Evolutionary conservation across 2,329 filamentous ascomycete genomes (phyloP), one percentile per base, ranked within the genome.

Genomic region (Periconia digitata): DNA sequence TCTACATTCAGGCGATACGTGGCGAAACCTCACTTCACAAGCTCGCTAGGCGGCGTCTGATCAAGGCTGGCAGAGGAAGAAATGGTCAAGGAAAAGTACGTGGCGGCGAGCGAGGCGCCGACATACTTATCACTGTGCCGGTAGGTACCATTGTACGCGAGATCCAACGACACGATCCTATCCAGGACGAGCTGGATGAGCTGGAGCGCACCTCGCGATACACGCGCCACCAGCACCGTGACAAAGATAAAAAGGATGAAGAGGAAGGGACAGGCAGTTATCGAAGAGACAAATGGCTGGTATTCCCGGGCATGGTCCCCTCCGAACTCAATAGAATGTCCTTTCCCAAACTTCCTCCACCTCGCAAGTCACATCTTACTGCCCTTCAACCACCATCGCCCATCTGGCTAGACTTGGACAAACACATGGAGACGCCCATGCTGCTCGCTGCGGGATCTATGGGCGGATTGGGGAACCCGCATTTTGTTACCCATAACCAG

Each of bases 21-120:
- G 90, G 91, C 50, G 89, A 97, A 72, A 97, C 91, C 0, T 96
- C 90, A 44, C 75, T 99, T 52, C 92, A 97, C 74, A 97, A 96
- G 74, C 79, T 99, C 8, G 87, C 90, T 1, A 81, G 92, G 35
- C 79, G 86, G 58, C 85, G 89, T 2, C 82, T 90, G 46, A 72
- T 92, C 43, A 86, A 87, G 49, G 90, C 89, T 0, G 86, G 85
- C 1, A 78, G 85, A 56, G 90, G 90, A n/a, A 87, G 81, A 67
- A 86, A 89, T 62, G 90, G 90, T 0, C 85, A 89, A 65, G 90
- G 90, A 29, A 89, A 85, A 57, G 80, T 81, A 45, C 81, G 81
- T 58, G 83, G 86, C 45, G 94, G 94, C 3, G 85, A 86, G 60
- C 81, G 90, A 55, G 94, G 94, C 42, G 86, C 92, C 13, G 94